Conservation (phyloP, 768 basidiomycete species). For the Sarcomyxa edulis region DNA sequence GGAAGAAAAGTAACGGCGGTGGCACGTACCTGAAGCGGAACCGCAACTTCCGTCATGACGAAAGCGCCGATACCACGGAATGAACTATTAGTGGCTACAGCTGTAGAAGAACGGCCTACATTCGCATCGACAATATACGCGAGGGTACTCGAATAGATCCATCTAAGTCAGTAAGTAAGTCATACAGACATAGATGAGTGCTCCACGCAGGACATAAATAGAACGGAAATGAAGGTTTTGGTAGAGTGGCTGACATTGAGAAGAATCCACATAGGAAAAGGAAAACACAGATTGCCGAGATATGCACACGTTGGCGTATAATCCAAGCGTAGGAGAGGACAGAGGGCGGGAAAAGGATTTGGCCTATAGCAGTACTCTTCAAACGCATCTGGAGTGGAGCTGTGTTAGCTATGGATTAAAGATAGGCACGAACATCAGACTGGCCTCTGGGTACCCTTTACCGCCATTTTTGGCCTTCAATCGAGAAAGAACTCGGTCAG, state of each 20-base stretch:
- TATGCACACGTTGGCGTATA: constrained; percentile 51
- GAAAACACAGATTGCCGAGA: constrained; percentile 65
- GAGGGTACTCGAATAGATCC: constrained; percentile 36
- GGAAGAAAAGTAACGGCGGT: constrained; percentile 13
- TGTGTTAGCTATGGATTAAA: background rate
- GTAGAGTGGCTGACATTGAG: constrained; percentile 68
- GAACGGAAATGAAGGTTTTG: too few relatives aligned
- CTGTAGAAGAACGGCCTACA: constrained; percentile 69
- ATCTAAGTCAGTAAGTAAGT: constrained; percentile 23
- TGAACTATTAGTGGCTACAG: constrained; percentile 70
- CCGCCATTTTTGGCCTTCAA: constrained; percentile 36
- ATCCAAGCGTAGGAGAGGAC: constrained; percentile 76
- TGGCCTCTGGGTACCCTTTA: constrained; percentile 58
- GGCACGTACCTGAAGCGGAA: constrained; percentile 71
- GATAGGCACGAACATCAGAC: constrained; percentile 9
- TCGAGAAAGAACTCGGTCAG: constrained; percentile 33
- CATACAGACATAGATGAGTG: too few relatives aligned
- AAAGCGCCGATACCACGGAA: constrained; percentile 71
- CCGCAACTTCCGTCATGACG: constrained; percentile 64
- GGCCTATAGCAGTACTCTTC: constrained; percentile 51
- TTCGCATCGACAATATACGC: constrained; percentile 90
- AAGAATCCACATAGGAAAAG: constrained; percentile 73
- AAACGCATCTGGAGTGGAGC: constrained; percentile 72
- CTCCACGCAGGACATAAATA: too few relatives aligned
- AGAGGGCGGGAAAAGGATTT: constrained; percentile 55